A percentile compares a stretch with the other conserved stretches of the same genome.
Conservation (phyloP, 768 basidiomycete species). For the Hebeloma cylindrosporum region DNA sequence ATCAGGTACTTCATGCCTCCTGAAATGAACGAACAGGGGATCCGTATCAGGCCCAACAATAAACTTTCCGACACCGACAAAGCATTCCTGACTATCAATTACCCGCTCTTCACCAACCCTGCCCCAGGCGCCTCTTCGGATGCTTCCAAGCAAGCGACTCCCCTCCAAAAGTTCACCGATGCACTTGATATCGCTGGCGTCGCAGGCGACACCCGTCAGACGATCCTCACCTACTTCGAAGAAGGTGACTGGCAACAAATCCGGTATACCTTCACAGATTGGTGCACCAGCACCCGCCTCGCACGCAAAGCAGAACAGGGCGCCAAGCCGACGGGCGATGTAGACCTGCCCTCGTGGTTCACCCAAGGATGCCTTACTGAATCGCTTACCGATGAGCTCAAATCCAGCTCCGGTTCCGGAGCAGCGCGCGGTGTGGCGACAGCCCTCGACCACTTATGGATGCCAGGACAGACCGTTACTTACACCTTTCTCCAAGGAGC, state of each 20-base stretch:
- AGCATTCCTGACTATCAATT: constrained; percentile 19
- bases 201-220: neutral
- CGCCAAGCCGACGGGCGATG: too few species aligned
- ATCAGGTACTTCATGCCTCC: constrained; percentile 22
- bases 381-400: neutral
- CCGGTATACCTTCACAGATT: constrained; percentile 9
- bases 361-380: neutral
- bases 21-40: constrained; percentile 13
- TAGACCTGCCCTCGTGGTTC: too few species aligned
- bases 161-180: neutral
- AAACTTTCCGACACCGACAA: constrained; percentile 17
- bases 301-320: constrained; percentile 10
- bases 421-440: too few species aligned
- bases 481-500: constrained; percentile 11
- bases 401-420: neutral
- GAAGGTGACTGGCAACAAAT: constrained; percentile 7
- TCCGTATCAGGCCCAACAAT: constrained; percentile 13
- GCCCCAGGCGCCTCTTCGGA: neutral
- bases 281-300: constrained; percentile 5
- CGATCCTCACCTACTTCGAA: constrained; percentile 6
- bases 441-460: constrained; percentile 8
- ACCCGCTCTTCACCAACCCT: constrained; percentile 9
- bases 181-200: constrained; percentile 10
- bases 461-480: constrained; percentile 11
- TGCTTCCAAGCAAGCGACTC: neutral